Percentiles rank a stretch among this genome's conserved stretches.
phyloP scores from a whole-genome alignment of 768 basidiomycete species.

The Boletus sp. region DNA sequence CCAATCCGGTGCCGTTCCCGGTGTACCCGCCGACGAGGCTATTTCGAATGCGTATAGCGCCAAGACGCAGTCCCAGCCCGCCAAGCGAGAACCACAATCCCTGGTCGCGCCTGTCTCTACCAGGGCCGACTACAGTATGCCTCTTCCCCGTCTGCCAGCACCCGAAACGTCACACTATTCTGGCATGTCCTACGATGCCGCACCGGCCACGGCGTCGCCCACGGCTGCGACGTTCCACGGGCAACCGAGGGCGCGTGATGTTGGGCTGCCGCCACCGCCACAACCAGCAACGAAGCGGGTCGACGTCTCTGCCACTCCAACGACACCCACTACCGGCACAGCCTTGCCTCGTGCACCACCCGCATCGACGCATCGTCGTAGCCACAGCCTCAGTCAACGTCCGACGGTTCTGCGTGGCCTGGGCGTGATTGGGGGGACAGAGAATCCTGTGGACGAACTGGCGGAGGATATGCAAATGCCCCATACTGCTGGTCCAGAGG shows the following conservation, averaged over 20 bases:
- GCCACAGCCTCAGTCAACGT: constrained; percentile 79
- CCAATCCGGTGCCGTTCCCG: constrained; percentile 27
- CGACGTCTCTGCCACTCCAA: constrained; percentile 24
- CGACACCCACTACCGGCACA: constrained; percentile 28
- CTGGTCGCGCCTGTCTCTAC: constrained; percentile 29
- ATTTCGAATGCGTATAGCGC: constrained; percentile 15
- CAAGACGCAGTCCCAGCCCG: constrained; percentile 30
- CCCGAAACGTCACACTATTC: constrained; percentile 82
- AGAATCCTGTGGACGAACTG: constrained; percentile 41
- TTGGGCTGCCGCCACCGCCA: constrained; percentile 44
- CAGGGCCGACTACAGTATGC: constrained; percentile 77
- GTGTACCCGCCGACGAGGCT: constrained; percentile 19
- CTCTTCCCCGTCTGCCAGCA: constrained; percentile 73
- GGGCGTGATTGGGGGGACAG: constrained; percentile 53
- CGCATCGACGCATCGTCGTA: constrained; percentile 74
- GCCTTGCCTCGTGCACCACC: constrained; percentile 65
- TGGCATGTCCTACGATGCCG: constrained; percentile 73
- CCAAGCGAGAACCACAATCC: constrained; percentile 32
- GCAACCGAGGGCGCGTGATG: constrained; percentile 65
- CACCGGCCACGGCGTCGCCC: constrained; percentile 48
- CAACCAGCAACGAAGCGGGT: constrained; percentile 24
- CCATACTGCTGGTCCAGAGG: constrained; percentile 64
- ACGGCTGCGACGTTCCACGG: constrained; percentile 55
- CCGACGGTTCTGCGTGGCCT: constrained; percentile 53
- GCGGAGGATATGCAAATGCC: constrained; percentile 42